Evolutionary conservation across 2,329 filamentous ascomycete species (phyloP).

Genomic region (Diaporthe aspalathi): DNA sequence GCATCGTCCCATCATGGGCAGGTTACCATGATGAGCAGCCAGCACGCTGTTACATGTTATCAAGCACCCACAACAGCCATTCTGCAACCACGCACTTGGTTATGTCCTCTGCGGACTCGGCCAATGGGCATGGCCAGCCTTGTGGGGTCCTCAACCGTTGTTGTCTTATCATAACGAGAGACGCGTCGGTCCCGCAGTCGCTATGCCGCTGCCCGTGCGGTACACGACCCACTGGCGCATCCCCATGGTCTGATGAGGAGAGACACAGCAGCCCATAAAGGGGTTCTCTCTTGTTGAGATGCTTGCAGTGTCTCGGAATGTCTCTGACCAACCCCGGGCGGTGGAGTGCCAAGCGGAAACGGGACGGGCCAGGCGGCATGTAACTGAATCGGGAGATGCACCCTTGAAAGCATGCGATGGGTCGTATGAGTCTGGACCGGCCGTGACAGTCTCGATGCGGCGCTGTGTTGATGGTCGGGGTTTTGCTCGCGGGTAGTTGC

Average conservation of each 20-base stretch:
- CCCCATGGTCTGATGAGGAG: slow-evolving; percentile 1
- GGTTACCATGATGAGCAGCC: slow-evolving; percentile 3
- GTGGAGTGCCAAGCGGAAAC: slow-evolving; percentile 17
- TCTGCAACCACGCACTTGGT: slow-evolving; percentile 2
- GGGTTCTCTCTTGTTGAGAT: background rate
- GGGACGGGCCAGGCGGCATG: slow-evolving; percentile 28
- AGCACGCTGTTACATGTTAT: background rate
- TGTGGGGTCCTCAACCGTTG: background rate
- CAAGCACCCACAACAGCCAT: background rate
- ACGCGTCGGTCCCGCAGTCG: background rate
- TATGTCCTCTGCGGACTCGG: background rate
- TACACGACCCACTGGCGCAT: slow-evolving; percentile 16
- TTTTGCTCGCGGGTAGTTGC: slow-evolving; percentile 13
- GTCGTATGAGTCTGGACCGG: slow-evolving; percentile 20
- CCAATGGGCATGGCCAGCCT: slow-evolving; percentile 10
- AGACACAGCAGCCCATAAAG: slow-evolving; percentile 23
- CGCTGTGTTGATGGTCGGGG: background rate
- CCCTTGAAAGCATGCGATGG: slow-evolving; percentile 23
- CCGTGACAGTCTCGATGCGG: background rate
- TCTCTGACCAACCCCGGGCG: slow-evolving; percentile 14
- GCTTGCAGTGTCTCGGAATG: background rate
- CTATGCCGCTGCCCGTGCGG: background rate
- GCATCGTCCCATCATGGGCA: slow-evolving; percentile 8
- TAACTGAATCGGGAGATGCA: slow-evolving; percentile 28
- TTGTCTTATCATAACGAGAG: background rate